Evolutionary conservation across 2,329 filamentous ascomycete species (phyloP).

Genomic region (Exserohilum turcica): DNA sequence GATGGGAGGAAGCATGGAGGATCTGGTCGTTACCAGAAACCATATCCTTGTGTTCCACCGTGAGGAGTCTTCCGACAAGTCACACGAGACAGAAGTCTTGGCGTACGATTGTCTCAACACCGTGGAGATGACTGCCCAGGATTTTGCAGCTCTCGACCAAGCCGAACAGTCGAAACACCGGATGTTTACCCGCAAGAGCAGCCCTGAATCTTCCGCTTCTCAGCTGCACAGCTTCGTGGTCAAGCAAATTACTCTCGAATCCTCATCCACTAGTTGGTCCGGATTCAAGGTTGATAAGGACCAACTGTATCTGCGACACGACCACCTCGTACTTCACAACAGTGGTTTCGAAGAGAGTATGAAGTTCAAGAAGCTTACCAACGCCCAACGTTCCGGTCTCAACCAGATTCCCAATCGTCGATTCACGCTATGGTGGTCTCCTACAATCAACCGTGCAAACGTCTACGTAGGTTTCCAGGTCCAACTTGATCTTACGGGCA

Average conservation of each 20-base stretch:
- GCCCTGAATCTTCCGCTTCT: background rate
- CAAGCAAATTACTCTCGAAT: conserved; percentile 52
- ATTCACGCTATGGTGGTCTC: conserved; percentile 96
- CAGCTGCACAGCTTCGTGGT: conserved; percentile 46
- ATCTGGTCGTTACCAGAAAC: conserved; percentile 57
- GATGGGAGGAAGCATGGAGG: conserved; percentile 48
- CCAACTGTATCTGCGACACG: conserved; percentile 54
- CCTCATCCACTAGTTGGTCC: conserved; percentile 54
- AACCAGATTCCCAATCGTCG: conserved; percentile 99
- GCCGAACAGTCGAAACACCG: conserved; percentile 41
- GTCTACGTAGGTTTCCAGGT: conserved; percentile 99
- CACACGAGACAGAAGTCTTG: background rate
- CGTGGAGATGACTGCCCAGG: conserved; percentile 54
- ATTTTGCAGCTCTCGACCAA: conserved; percentile 50
- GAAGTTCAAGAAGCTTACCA: conserved; percentile 99
- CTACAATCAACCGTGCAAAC: conserved; percentile 90
- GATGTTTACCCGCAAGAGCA: conserved; percentile 1
- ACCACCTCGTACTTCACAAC: conserved; percentile 44
- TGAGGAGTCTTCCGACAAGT: conserved; percentile 30
- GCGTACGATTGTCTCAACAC: conserved; percentile 43
- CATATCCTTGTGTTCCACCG: conserved; percentile 56
- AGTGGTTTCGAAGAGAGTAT: conserved; percentile 61
- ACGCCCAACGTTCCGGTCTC: conserved; percentile 92
- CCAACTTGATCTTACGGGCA: conserved; percentile 94
- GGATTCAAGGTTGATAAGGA: conserved; percentile 59